Evolutionary conservation across 352 stramenopile species (phyloP).

Genomic region (Globisporangium yorkense): DNA sequence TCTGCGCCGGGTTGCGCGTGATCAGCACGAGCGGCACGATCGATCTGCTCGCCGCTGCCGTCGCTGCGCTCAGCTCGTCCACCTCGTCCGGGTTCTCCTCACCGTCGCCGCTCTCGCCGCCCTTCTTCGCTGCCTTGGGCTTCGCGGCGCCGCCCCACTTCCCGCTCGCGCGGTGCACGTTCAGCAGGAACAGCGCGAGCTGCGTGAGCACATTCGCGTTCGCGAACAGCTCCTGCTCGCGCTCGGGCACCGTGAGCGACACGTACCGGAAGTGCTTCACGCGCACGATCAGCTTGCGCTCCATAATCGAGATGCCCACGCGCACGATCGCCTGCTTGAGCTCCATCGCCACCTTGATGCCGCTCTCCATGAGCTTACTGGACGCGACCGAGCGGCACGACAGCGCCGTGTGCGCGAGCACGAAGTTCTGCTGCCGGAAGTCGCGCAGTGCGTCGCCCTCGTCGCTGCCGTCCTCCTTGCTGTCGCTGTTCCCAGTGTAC

Average conservation of each 20-base stretch:
- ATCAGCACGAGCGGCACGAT: conserved; percentile 80
- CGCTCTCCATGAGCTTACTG: conserved; percentile 86
- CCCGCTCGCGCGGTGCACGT: conserved; percentile 93
- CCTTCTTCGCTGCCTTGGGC: conserved; percentile 24
- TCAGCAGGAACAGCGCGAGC: conserved; percentile 92
- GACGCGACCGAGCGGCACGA: conserved; percentile 63
- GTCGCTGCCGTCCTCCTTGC: conserved; percentile 12
- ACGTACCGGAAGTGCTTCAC: conserved; percentile 97
- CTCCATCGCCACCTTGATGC: conserved; percentile 93
- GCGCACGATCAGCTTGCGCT: conserved; percentile 91
- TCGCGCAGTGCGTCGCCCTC: conserved; percentile 29
- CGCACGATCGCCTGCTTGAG: conserved; percentile 93
- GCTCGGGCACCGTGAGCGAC: conserved; percentile 85
- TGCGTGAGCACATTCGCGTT: conserved; percentile 93
- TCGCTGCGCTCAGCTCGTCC: conserved; percentile 17
- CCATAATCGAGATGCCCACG: conserved; percentile 93
- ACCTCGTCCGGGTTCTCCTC: conserved; percentile 10
- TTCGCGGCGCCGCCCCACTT: conserved; percentile 83
- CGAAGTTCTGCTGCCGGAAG: conserved; percentile 80
- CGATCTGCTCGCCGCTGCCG: conserved; percentile 26
- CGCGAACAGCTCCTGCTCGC: conserved; percentile 87
- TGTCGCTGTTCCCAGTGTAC: conserved; percentile 1
- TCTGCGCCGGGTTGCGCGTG: conserved; percentile 83
- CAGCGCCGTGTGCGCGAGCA: conserved; percentile 64
- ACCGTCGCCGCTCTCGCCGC: conserved; percentile 11